These are phyloP conservation scores for Mortierella sp. DNA, from an alignment of 371 early-diverging fungal species.

Conservation along the genomic window DNA sequence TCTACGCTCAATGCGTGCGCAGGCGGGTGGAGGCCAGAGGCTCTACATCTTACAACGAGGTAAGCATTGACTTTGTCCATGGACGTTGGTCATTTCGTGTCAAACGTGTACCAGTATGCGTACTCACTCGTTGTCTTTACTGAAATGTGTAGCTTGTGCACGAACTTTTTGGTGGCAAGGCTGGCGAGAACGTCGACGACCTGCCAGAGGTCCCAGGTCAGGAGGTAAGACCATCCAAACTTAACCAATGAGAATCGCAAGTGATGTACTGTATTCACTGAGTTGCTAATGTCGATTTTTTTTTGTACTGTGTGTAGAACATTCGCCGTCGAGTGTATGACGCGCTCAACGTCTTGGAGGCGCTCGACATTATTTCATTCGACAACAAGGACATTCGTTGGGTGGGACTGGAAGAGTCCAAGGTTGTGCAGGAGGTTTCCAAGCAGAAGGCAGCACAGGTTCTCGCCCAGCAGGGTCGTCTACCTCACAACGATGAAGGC, in stretches of 20 bases:
- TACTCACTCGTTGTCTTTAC: not conserved
- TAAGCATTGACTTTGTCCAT: conserved; percentile 13
- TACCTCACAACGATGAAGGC: conserved; percentile 17
- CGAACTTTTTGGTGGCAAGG: conserved; percentile 21
- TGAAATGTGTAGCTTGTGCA: conserved; percentile 33
- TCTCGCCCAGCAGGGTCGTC: not conserved
- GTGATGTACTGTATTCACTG: not conserved
- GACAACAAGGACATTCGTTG: conserved; percentile 79
- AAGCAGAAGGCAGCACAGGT: not conserved
- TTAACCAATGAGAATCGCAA: not conserved
- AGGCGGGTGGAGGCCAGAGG: conserved; percentile 74
- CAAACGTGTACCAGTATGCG: no score
- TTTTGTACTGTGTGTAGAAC: conserved; percentile 62
- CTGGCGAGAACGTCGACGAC: conserved; percentile 20
- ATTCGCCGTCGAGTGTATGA: conserved; percentile 86
- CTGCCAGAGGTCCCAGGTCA: conserved; percentile 22
- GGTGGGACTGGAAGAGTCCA: conserved; percentile 67
- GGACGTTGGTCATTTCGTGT: not conserved
- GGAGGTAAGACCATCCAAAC: conserved; percentile 19
- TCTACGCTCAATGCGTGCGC: conserved; percentile 74
- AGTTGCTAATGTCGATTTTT: not conserved
- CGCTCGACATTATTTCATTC: conserved; percentile 78
- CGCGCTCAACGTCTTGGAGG: conserved; percentile 85
- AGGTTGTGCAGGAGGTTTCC: conserved; percentile 20
- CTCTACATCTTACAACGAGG: conserved; percentile 75